Percentiles rank a stretch among this genome's conserved stretches.
phyloP scores from a whole-genome alignment of 192 early-diverging fungal genomes.

The Coemansia sp. region DNA sequence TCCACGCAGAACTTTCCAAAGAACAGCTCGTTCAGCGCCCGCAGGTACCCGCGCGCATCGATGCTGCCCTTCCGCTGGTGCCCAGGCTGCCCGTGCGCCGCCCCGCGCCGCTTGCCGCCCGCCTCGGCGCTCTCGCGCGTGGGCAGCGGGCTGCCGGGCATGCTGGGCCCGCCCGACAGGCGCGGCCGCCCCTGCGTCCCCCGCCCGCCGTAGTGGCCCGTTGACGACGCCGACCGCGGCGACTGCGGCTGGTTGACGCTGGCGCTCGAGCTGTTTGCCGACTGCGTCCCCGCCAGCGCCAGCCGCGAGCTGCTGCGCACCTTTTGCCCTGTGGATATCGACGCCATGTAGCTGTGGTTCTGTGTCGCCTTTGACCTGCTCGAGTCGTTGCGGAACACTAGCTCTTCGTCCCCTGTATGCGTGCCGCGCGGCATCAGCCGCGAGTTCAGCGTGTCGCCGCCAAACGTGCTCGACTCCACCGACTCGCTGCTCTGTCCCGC shows the following conservation, averaged over 20 bases:
- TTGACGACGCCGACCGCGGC: constrained; percentile 18
- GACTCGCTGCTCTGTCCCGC: constrained; percentile 41
- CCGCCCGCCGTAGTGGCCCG: constrained; percentile 15
- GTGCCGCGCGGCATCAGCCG: constrained; percentile 48
- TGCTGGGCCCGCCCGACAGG: constrained; percentile 8
- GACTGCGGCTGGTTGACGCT: constrained; percentile 32
- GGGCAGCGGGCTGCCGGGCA: not conserved
- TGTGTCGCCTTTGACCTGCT: constrained; percentile 38
- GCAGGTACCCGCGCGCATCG: constrained; percentile 41
- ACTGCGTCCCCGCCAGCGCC: constrained; percentile 13
- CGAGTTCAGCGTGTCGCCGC: constrained; percentile 24
- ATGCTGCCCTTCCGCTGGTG: constrained; percentile 39
- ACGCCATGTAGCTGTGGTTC: constrained; percentile 52
- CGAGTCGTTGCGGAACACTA: constrained; percentile 48
- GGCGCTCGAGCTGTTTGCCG: constrained; percentile 37
- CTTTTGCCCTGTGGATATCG: constrained; percentile 45
- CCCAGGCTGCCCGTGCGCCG: constrained; percentile 2
- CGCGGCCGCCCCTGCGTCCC: constrained; percentile 6
- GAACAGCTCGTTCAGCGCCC: constrained; percentile 50
- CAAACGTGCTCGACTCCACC: constrained; percentile 19
- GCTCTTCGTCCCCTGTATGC: constrained; percentile 40
- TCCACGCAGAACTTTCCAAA: constrained; percentile 54
- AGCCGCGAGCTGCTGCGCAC: constrained; percentile 19
- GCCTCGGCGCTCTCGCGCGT: constrained; percentile 7
- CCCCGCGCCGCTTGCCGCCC: constrained; percentile 6